phyloP scores from a whole-genome alignment of 1,139 yeast species.

The Meyerozyma sp. region DNA sequence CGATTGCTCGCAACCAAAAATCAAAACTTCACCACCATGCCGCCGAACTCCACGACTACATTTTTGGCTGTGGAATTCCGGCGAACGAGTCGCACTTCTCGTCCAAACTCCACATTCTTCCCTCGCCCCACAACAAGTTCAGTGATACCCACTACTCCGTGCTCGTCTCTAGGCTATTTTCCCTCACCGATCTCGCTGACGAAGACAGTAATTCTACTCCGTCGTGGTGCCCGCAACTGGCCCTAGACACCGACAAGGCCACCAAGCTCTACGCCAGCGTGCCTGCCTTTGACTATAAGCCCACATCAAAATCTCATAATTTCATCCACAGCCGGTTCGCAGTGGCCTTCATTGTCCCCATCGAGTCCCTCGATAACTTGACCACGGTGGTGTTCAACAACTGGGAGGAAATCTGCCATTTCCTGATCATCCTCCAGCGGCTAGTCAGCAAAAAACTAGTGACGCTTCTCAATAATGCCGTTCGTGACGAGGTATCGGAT shows the following conservation, averaged over 20 bases:
- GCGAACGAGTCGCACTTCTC: constrained; percentile 40
- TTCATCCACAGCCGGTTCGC: constrained; percentile 37
- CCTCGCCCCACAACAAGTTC: constrained; percentile 29
- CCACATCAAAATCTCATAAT: constrained; percentile 4
- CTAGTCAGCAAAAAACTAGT: constrained; percentile 32
- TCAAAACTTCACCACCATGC: constrained; percentile 32
- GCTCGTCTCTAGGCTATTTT: constrained; percentile 42
- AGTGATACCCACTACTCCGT: constrained; percentile 30
- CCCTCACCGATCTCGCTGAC: constrained; percentile 30
- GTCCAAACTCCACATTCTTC: constrained; percentile 46
- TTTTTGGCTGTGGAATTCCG: constrained; percentile 57
- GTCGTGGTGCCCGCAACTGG: not conserved
- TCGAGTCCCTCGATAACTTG: constrained; percentile 25
- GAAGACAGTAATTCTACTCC: constrained; percentile 30
- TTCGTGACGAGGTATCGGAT: not conserved
- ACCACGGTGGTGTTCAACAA: constrained; percentile 41
- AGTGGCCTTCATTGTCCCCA: constrained; percentile 45
- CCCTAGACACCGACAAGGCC: not conserved
- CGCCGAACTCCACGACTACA: constrained; percentile 43
- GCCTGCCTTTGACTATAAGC: not conserved
- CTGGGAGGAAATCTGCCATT: constrained; percentile 46
- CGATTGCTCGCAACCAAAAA: not conserved
- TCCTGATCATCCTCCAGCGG: constrained; percentile 34
- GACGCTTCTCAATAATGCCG: constrained; percentile 11
- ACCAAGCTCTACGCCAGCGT: constrained; percentile 8